These are phyloP conservation scores for Mortierella polycephala DNA, from an alignment of 371 early-diverging fungal genomes.

Conservation along the genomic window DNA sequence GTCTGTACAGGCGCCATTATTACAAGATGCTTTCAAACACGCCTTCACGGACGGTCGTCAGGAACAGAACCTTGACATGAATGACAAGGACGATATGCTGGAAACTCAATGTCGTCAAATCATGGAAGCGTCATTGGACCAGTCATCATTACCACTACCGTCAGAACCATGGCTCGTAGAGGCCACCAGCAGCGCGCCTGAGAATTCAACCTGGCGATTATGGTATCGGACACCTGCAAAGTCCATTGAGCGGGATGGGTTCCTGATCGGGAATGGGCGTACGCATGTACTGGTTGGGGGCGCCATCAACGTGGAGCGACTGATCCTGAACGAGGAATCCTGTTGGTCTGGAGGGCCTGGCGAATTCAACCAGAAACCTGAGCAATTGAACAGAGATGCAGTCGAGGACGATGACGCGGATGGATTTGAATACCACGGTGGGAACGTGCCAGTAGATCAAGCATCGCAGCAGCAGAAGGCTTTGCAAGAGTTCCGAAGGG, in stretches of 20 bases:
- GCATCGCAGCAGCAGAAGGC: constrained; percentile 17
- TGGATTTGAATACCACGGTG: constrained; percentile 29
- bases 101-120: constrained; percentile 1
- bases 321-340: constrained; percentile 30
- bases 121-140: not conserved
- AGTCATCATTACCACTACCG: not conserved
- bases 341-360: constrained; percentile 52
- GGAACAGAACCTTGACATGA: not conserved
- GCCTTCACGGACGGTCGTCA: too few relatives aligned
- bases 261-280: constrained; percentile 41
- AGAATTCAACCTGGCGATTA: constrained; percentile 28
- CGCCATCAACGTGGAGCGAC: constrained; percentile 33
- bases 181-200: constrained; percentile 1
- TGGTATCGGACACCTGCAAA: constrained; percentile 42
- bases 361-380: not conserved
- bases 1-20: too few relatives aligned
- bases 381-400: not conserved
- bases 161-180: constrained; percentile 13
- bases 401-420: not conserved
- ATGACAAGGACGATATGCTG: not conserved
- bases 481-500: constrained; percentile 10
- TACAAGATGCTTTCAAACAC: too few relatives aligned
- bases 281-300: constrained; percentile 37
- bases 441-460: constrained; percentile 27
- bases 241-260: constrained; percentile 14